Conservation (phyloP, 1,284 basidiomycete genomes). For the Omphalotus olearius region DNA sequence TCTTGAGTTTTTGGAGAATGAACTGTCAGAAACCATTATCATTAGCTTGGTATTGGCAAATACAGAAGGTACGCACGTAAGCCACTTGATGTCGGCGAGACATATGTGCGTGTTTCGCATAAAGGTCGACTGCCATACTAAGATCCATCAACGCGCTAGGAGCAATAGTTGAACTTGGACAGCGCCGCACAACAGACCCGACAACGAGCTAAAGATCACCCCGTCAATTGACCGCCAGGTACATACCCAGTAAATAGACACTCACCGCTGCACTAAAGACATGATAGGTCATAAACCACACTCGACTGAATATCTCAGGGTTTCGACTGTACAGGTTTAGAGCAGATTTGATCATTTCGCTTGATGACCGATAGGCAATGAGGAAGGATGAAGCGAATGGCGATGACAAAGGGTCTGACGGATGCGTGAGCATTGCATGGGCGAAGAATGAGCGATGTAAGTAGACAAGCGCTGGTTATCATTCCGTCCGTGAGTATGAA, state of each 20-base stretch:
- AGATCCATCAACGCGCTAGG: conserved; percentile 37
- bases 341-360: conserved; percentile 39
- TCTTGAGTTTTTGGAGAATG: conserved; percentile 35
- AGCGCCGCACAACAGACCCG: conserved; percentile 40
- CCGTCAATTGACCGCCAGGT: too few species aligned
- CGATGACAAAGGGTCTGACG: conserved; percentile 39
- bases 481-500: conserved; percentile 33
- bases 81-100: conserved; percentile 38
- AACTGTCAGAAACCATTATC: conserved; percentile 21
- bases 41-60: background rate
- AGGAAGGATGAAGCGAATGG: conserved; percentile 43
- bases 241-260: background rate
- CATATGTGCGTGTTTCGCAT: conserved; percentile 33
- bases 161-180: conserved; percentile 37
- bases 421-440: conserved; percentile 40
- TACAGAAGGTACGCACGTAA: conserved; percentile 24
- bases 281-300: conserved; percentile 42
- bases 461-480: conserved; percentile 41
- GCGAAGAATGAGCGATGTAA: conserved; percentile 45
- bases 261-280: conserved; percentile 42
- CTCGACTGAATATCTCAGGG: conserved; percentile 36
- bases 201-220: conserved; percentile 33
- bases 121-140: conserved; percentile 34
- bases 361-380: conserved; percentile 41
- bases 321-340: conserved; percentile 39